These are phyloP conservation scores for Hirschfeldia incana DNA, from an alignment of 345 rosid genomes.

Conservation along the genomic window DNA sequence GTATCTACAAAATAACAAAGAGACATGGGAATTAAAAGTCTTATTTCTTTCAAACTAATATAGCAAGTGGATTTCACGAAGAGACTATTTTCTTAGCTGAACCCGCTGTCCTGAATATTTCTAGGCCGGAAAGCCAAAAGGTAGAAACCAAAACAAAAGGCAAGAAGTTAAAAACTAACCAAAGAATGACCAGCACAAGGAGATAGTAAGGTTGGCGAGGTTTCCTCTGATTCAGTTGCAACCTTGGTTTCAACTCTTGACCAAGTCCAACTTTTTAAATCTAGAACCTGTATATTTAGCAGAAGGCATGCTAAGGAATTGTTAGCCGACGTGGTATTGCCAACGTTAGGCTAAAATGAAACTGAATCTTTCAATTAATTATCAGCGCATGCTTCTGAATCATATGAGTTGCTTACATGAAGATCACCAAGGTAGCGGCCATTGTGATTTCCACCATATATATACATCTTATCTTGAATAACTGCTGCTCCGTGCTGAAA, in stretches of 20 bases:
- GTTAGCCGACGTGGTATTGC: not conserved
- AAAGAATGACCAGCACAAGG: constrained; percentile 98
- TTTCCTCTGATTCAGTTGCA: constrained; percentile 57
- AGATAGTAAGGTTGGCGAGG: constrained; percentile 50
- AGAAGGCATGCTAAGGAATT: constrained; percentile 17
- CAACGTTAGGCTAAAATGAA: constrained; percentile 4
- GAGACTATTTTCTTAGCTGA: constrained; percentile 21
- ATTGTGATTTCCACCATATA: constrained; percentile 96
- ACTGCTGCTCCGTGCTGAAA: constrained; percentile 93
- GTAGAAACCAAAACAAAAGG: constrained; percentile 9
- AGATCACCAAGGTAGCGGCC: constrained; percentile 97
- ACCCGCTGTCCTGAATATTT: constrained; percentile 24
- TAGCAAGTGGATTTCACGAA: constrained; percentile 25
- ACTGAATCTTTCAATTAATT: constrained; percentile 7
- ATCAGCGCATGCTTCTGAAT: constrained; percentile 18
- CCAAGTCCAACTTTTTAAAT: constrained; percentile 97
- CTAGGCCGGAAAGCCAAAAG: constrained; percentile 17
- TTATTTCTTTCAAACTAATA: constrained; percentile 28
- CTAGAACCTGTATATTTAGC: constrained; percentile 68
- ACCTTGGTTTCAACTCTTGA: constrained; percentile 77
- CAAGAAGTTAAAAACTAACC: constrained; percentile 55
- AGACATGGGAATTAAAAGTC: constrained; percentile 18
- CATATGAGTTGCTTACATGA: constrained; percentile 62
- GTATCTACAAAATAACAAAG: constrained; percentile 55
- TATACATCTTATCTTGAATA: constrained; percentile 89